These are phyloP conservation scores for Rhizopus arrhizus DNA, from an alignment of 371 early-diverging fungal species.

Conservation along the genomic window DNA sequence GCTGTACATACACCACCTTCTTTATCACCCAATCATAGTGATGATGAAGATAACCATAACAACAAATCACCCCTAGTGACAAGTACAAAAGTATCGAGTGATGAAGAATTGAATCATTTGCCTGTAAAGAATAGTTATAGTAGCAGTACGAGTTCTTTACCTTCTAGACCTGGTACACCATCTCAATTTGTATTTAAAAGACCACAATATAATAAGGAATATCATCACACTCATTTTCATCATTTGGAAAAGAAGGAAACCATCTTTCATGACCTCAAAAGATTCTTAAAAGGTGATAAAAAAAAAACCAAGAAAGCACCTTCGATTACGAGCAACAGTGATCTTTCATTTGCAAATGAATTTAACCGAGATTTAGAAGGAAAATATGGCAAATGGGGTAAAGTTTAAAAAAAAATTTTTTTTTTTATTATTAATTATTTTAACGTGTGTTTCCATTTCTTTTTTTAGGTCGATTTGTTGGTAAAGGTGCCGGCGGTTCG, in stretches of 20 bases:
- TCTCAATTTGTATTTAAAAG: constrained; percentile 54
- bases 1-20: constrained; percentile 24
- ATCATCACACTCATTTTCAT: constrained; percentile 50
- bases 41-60: neutral
- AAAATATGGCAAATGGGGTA: constrained; percentile 41
- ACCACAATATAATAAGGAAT: constrained; percentile 49
- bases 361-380: constrained; percentile 37
- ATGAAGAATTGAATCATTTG: neutral
- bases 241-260: constrained; percentile 51
- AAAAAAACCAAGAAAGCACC: constrained; percentile 31
- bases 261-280: constrained; percentile 57
- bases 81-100: neutral
- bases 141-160: constrained; percentile 2
- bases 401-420: neutral
- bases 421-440: neutral
- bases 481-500: constrained; percentile 77
- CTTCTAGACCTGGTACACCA: constrained; percentile 30
- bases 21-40: constrained; percentile 16
- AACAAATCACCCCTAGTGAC: no score
- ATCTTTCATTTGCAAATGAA: constrained; percentile 44
- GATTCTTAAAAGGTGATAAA: constrained; percentile 43
- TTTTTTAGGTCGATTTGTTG: constrained; percentile 61
- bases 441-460: neutral
- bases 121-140: neutral
- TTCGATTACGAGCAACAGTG: constrained; percentile 22